These are phyloP conservation scores for Sicyos baderoa DNA, from an alignment of 306 rosid species.

Conservation along the genomic window DNA sequence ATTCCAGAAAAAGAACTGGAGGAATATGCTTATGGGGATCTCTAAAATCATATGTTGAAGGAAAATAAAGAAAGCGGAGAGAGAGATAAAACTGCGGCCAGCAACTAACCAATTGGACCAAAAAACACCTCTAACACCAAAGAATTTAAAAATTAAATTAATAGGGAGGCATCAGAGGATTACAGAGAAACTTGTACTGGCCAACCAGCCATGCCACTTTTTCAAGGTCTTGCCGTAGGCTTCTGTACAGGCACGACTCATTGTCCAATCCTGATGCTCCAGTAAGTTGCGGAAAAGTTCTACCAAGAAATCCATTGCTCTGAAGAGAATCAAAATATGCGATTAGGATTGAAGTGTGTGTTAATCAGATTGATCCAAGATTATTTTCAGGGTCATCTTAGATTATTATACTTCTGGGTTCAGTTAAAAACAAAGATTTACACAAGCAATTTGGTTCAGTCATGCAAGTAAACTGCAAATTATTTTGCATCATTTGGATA, in stretches of 20 bases:
- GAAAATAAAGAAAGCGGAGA: not conserved
- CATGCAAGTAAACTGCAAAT: conserved; percentile 6
- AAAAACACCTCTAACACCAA: not conserved
- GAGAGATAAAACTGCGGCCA: not conserved
- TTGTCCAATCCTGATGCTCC: conserved; percentile 76
- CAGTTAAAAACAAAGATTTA: not conserved
- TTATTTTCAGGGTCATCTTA: not conserved
- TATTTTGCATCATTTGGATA: conserved; percentile 12
- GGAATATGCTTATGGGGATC: not conserved
- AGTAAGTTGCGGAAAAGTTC: conserved; percentile 70
- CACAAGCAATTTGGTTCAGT: not conserved
- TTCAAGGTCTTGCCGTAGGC: conserved; percentile 81
- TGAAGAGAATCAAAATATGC: conserved; percentile 29
- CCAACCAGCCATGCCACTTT: conserved; percentile 98
- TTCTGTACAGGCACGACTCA: conserved; percentile 89
- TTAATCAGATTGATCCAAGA: not conserved
- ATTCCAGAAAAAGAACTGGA: not conserved
- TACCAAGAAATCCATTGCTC: conserved; percentile 98
- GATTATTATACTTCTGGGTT: not conserved
- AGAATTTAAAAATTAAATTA: conserved; percentile 16
- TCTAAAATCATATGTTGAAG: not conserved
- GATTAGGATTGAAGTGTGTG: not conserved
- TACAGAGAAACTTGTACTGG: conserved; percentile 92
- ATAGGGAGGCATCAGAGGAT: conserved; percentile 26
- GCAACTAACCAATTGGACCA: not conserved